A percentile compares a stretch with the other conserved stretches of the same genome.
These are phyloP conservation scores for Avena eriantha DNA, from an alignment of 176 grass and related monocot genomes.

Conservation along the genomic window DNA sequence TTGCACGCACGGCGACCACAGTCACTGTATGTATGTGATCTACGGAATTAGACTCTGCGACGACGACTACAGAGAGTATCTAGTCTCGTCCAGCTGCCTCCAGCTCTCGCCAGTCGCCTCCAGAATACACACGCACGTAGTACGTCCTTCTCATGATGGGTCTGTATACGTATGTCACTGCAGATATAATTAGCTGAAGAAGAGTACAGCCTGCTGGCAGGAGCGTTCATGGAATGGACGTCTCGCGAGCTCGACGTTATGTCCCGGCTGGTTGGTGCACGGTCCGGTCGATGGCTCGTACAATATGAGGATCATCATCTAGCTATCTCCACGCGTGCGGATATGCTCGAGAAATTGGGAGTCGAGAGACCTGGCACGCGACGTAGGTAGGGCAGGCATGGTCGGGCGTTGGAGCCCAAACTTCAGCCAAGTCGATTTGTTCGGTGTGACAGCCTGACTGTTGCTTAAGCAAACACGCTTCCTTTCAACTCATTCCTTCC, in stretches of 20 bases:
- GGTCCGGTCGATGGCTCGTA: constrained; percentile 4
- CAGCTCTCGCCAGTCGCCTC: constrained; percentile 24
- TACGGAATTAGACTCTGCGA: too few relatives aligned
- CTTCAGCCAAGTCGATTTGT: not conserved
- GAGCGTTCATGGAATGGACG: too few relatives aligned
- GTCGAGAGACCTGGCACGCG: not conserved
- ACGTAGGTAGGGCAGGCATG: constrained; percentile 25
- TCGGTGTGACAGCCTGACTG: too few relatives aligned
- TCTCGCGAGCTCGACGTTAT: not conserved
- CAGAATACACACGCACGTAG: not conserved
- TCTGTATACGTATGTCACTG: not conserved
- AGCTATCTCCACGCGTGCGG: not conserved
- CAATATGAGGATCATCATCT: not conserved
- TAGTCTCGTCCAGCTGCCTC: constrained; percentile 32
- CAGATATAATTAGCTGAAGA: not conserved
- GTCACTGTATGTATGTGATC: too few relatives aligned
- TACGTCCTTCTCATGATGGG: not conserved
- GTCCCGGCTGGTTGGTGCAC: not conserved
- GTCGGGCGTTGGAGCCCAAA: not conserved
- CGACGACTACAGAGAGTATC: too few relatives aligned
- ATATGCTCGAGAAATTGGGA: too few relatives aligned
- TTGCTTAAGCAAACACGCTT: not conserved
- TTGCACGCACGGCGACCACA: not conserved
- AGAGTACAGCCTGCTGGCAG: not conserved
- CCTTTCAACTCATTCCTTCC: not conserved